Base-by-base conservation (phyloP, 106 monocot genomes). In the Phalaenopsis aphrodite region DNA sequence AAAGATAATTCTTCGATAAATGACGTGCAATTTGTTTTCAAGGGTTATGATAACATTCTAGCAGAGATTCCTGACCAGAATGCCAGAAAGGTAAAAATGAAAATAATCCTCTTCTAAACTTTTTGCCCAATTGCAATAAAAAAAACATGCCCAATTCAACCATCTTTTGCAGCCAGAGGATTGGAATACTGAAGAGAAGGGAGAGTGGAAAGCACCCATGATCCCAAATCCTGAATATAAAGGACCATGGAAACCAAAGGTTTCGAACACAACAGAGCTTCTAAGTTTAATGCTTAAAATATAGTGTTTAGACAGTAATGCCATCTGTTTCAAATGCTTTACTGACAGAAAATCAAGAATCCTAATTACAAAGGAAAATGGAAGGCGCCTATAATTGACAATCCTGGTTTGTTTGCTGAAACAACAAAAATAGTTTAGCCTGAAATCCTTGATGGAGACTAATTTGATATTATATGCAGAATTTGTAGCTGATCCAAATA, bases 381-480 rank as follows among this genome's bases (percentile, higher is more conserved):
- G 95, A 87, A 85, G 72, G 91, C 90, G 15, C 95, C 95, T 15
- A 84, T 96, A 88, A 91, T 96, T 49, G 95, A 93, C 79, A 96
- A 96, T 84, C 93, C 93, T 83, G 94, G 94, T 94, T 74, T 67
- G 42, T 55, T 67, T 4, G 17, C 52, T 7, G 15, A 41, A 42
- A 69, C 11, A 39, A 38, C 11, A 38, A 38, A 38, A 69, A 69
- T 46, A 43, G 8, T 23, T 79, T 73, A 39, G 12, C 6, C 47
- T 72, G 23, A 58, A 15, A 39, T 78, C 56, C 5, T 58, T 73
- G 39, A 57, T 56, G 21, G 36, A 42, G 30, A 55, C 41, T 57
- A 48, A 41, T 10, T 42, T 43, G 5, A 43, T 79, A 3, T 17
- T 52, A 64, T 39, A 46, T 57, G 30, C 89, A 95, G 95, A 96